Evolutionary conservation across 192 early-diverging fungal genomes (phyloP).

Genomic region (Glomus cerebriforme): DNA sequence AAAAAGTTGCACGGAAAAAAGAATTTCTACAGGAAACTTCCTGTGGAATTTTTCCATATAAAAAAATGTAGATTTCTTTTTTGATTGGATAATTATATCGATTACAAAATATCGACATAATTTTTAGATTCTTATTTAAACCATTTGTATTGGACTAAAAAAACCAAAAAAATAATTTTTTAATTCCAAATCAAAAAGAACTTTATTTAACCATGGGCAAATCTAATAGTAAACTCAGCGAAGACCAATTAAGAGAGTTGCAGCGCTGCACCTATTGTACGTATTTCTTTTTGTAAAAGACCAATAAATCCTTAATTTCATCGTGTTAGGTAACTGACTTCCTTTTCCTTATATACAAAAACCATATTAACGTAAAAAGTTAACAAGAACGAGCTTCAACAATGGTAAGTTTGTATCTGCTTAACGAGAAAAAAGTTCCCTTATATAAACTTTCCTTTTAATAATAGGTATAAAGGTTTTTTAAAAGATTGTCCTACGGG

Average conservation of each 20-base stretch:
- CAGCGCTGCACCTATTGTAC: constrained; percentile 82
- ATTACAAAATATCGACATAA: not conserved
- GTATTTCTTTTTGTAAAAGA: constrained; percentile 34
- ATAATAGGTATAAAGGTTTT: constrained; percentile 88
- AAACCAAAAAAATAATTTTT: too few relatives aligned
- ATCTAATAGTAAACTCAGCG: constrained; percentile 79
- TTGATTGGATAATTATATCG: not conserved
- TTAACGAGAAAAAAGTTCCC: not conserved
- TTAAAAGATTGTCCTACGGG: constrained; percentile 90
- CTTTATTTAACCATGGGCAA: constrained; percentile 66
- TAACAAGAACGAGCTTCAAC: constrained; percentile 92
- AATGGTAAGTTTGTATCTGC: constrained; percentile 64
- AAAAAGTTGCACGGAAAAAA: not conserved
- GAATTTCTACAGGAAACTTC: not conserved
- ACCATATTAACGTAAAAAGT: constrained; percentile 40
- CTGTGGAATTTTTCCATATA: not conserved
- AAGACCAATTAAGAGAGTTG: constrained; percentile 78
- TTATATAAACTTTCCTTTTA: not conserved
- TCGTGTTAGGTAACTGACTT: not conserved
- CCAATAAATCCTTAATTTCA: not conserved
- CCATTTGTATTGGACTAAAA: too few relatives aligned
- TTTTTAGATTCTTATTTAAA: not conserved
- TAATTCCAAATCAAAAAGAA: not conserved
- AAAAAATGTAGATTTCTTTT: not conserved
- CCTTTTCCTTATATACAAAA: not conserved